Base-by-base conservation (phyloP, 2,329 filamentous ascomycete species). In the Aspergillus pseudoterreus region DNA sequence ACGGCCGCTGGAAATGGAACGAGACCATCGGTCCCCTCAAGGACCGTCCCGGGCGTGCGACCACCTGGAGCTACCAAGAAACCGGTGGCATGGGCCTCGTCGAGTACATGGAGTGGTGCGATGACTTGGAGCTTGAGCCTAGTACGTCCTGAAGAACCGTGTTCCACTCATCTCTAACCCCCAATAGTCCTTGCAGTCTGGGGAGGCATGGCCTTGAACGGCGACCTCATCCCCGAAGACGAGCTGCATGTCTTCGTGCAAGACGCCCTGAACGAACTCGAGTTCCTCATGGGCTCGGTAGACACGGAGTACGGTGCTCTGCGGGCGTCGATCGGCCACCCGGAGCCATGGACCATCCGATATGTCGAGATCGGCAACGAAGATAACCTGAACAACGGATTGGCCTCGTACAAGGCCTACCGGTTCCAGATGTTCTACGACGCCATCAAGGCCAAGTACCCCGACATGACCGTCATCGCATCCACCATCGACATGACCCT, bases 331-430 rank as follows among this genome's bases (percentile, higher is more conserved):
- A 74, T 84, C 2, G 85, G 85, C 3, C 80, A 86, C 58, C 77
- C 82, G 0, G 75, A 82, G 52, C 84, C 85, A 0, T 87, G 82
- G 70, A 71, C 65, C 27, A 74, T 88, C 45, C 72, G 78, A 10
- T 84, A 80, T 58, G 81, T 87, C 49, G 85, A 87, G 67, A 70
- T 87, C 41, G 85, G 85, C 52, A 87, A 88, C 63, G 85, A 88
- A 63, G 85, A 88, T 59, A 81, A 80, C 73, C 76, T 86, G 4
- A 77, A 74, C 22, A 75, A 75, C 3, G 78, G 76, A 0, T 74
- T 78, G 4, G 78, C 74, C 64, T 67, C 74, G 1, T 74, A 78
- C 5, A 80, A 77, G 60, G 74, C 76, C 45, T 76, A 80, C 52
- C 79, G 84, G 4, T 85, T 86, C 63, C 73, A 76, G 4, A 70